Base-by-base conservation (phyloP, 306 rosid genomes). In the Biancaea sappan region DNA sequence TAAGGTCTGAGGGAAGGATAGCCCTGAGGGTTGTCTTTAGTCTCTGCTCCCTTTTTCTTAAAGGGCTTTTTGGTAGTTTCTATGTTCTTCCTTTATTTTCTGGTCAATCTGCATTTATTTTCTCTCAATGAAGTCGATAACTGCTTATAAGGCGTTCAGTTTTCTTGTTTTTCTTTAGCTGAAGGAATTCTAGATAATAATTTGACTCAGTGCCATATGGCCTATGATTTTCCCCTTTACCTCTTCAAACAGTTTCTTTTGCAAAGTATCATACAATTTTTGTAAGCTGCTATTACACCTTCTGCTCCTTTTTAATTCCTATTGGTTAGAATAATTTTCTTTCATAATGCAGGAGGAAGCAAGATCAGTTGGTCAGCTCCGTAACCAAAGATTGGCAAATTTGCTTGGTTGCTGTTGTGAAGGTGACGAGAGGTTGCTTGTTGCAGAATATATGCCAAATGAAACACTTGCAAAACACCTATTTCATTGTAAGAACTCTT, bases 401-500 rank as follows among this genome's bases (percentile, higher is more conserved):
- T 84, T 91, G 74, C 92, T 91, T 57, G 94, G 97, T 38, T 89
- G 88, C 70, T 89, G 92, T 66, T 85, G 85, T 46, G 89, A 91
- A 89, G 84, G 77, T 66, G 94, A 91, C 14, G 97, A 91, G 78
- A 86, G 97, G 83, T 84, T 91, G 84, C 95, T 91, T 54, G 92
- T 91, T 38, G 92, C 90, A 4, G 97, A 91, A 83, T 89, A 82
- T 68, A 87, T 91, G 92, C 92, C 92, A 25, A 87, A 81, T 66
- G 95, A 88, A 86, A 91, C 97, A 79, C 95, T 89, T 54, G 95
- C 92, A 52, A 87, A 86, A 6, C 97, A 89, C 71, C 92, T 91
- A 58, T 91, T 89, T 67, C 95, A 91, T 72, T 91, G 90, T 89
- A 87, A 84, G 90, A 28, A 47, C 38, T 75, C 37, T 13, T 67